Evolutionary conservation across 2,329 filamentous ascomycete species (phyloP).

Genomic region (Plenodomus lindquistii): DNA sequence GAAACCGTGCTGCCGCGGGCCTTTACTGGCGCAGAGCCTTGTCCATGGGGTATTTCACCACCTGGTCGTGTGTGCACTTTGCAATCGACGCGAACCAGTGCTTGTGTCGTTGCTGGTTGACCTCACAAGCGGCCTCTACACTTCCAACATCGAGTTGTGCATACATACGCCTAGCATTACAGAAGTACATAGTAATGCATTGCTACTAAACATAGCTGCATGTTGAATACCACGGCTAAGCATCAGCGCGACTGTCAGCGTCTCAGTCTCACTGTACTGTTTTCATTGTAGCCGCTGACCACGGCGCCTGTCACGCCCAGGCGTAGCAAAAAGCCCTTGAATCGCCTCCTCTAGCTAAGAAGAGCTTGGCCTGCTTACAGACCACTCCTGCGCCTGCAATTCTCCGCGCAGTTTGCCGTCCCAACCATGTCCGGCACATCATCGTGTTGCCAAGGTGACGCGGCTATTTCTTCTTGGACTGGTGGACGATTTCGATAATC

Average conservation of each 20-base stretch:
- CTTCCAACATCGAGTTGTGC: too few relatives aligned
- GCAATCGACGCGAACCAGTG: too few relatives aligned
- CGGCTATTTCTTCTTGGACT: slow-evolving; percentile 52
- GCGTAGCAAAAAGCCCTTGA: slow-evolving; percentile 3
- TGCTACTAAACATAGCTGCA: too few relatives aligned
- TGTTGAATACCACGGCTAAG: too few relatives aligned
- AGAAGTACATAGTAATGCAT: too few relatives aligned
- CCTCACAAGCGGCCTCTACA: too few relatives aligned
- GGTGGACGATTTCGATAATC: slow-evolving; percentile 83
- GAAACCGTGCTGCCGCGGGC: slow-evolving; percentile 15
- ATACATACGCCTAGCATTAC: too few relatives aligned
- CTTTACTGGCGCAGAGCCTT: background rate
- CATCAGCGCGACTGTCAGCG: slow-evolving; percentile 5
- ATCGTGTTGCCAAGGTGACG: slow-evolving; percentile 9
- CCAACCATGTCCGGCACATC: slow-evolving; percentile 5
- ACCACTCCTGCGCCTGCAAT: background rate
- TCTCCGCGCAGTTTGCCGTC: slow-evolving; percentile 1
- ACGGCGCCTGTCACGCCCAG: slow-evolving; percentile 6
- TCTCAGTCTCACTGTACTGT: slow-evolving; percentile 12
- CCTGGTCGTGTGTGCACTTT: too few relatives aligned
- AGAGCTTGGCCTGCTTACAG: slow-evolving; percentile 2
- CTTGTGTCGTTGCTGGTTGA: too few relatives aligned
- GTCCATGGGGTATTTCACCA: background rate
- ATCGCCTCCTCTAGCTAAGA: background rate
- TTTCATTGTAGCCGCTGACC: slow-evolving; percentile 4